A percentile compares a stretch with the other conserved stretches of the same genome.
Evolutionary conservation across 768 basidiomycete species (phyloP).

Genomic region (Kwoniella europaea): DNA sequence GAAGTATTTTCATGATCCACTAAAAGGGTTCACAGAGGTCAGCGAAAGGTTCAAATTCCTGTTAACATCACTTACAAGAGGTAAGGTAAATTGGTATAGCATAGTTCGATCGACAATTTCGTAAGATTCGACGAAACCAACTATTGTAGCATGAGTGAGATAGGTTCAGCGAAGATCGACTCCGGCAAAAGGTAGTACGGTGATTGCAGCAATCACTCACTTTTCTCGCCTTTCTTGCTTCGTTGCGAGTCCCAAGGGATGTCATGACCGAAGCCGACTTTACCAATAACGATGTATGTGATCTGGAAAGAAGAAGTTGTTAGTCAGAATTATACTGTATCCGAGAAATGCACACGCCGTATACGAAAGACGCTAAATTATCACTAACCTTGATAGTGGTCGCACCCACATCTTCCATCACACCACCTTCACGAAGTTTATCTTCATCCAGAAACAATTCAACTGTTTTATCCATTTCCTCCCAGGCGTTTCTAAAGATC

Average conservation of each 20-base stretch:
- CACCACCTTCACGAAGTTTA: slow-evolving; percentile 27
- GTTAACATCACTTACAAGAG: slow-evolving; percentile 1
- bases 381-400: slow-evolving; percentile 28
- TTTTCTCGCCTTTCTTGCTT: slow-evolving; percentile 18
- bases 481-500: slow-evolving; percentile 33
- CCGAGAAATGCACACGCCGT: too few relatives aligned
- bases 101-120: slow-evolving; percentile 29
- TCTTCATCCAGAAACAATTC: slow-evolving; percentile 29
- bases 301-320: background rate
- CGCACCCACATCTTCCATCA: slow-evolving; percentile 18
- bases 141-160: slow-evolving; percentile 2
- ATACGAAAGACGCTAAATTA: background rate
- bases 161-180: background rate
- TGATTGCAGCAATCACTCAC: slow-evolving; percentile 11
- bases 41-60: background rate
- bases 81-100: slow-evolving; percentile 27
- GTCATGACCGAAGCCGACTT: slow-evolving; percentile 15
- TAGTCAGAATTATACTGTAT: too few relatives aligned
- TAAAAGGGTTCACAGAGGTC: background rate
- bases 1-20: slow-evolving; percentile 12
- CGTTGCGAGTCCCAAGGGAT: slow-evolving; percentile 30
- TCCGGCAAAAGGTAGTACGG: background rate
- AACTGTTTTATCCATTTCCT: slow-evolving; percentile 15
- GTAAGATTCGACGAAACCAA: slow-evolving; percentile 36
- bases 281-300: slow-evolving; percentile 12